Evolutionary conservation across 1,284 basidiomycete genomes (phyloP).

Genomic region (Sporisorium iseilematis-ciliati): DNA sequence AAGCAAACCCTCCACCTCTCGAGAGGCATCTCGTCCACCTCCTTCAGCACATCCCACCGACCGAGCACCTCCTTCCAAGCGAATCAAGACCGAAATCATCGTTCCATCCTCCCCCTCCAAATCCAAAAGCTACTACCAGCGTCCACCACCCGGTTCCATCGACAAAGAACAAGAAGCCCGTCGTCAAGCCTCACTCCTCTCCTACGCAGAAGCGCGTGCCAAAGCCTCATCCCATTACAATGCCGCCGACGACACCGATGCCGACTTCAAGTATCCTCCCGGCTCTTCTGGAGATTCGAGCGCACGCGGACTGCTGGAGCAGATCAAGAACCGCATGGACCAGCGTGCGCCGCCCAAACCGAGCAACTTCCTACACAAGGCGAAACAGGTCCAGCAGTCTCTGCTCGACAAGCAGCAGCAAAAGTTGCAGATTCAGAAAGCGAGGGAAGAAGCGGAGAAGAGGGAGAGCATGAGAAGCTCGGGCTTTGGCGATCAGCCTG

Average conservation of each 20-base stretch:
- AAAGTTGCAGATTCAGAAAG: conserved; percentile 14
- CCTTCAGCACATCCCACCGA: neutral
- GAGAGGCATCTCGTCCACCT: neutral
- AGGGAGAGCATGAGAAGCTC: conserved; percentile 29
- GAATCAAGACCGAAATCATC: conserved; percentile 17
- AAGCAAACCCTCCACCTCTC: conserved; percentile 26
- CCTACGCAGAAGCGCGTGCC: conserved; percentile 35
- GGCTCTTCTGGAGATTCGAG: conserved; percentile 10
- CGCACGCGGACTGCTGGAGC: conserved; percentile 30
- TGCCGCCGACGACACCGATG: neutral
- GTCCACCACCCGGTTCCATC: conserved; percentile 4
- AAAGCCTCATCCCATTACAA: conserved; percentile 13
- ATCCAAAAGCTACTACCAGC: conserved; percentile 2
- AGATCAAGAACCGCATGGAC: conserved; percentile 38
- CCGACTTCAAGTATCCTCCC: conserved; percentile 28
- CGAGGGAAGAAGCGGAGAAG: conserved; percentile 17
- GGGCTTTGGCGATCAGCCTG: conserved; percentile 21
- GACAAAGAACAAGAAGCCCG: conserved; percentile 22
- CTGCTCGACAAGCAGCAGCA: conserved; percentile 38
- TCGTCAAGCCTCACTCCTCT: conserved; percentile 25
- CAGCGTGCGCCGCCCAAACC: conserved; percentile 21
- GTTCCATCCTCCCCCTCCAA: conserved; percentile 36
- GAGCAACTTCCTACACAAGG: conserved; percentile 37
- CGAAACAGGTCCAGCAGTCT: conserved; percentile 44
- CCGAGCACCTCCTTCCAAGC: conserved; percentile 9